Evolutionary conservation across 2,329 filamentous ascomycete genomes (phyloP).

Genomic region (Clarireedia sp.): DNA sequence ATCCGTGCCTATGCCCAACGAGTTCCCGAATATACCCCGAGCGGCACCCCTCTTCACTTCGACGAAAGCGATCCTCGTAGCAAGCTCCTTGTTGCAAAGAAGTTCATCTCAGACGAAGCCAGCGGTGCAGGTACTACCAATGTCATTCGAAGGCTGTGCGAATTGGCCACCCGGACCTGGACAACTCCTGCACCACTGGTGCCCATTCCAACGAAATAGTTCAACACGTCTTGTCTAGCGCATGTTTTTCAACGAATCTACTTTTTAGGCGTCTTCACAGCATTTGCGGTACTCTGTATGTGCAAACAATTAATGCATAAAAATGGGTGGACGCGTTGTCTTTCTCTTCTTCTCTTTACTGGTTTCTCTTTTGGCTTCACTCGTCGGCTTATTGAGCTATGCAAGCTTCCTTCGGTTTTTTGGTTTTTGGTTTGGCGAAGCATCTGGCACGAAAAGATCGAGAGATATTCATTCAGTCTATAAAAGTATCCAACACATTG

Average conservation of each 20-base stretch:
- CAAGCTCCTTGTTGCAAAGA: constrained; percentile 60
- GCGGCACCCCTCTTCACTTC: constrained; percentile 47
- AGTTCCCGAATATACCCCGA: constrained; percentile 50
- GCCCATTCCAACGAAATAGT: constrained; percentile 2
- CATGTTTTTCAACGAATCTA: constrained; percentile 2
- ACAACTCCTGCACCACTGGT: constrained; percentile 11
- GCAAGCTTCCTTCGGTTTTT: too few relatives aligned
- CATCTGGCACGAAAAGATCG: too few relatives aligned
- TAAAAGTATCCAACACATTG: too few relatives aligned
- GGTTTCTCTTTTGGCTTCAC: too few relatives aligned
- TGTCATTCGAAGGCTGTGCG: constrained; percentile 61
- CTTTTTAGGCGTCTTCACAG: constrained; percentile 6
- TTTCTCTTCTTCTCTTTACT: background rate
- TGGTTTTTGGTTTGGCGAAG: too few relatives aligned
- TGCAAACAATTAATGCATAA: constrained; percentile 7
- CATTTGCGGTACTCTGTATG: background rate
- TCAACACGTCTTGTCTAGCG: background rate
- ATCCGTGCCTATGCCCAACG: constrained; percentile 66
- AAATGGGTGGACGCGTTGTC: background rate
- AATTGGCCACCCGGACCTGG: constrained; percentile 49
- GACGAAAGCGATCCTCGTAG: constrained; percentile 61
- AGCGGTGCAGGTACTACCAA: constrained; percentile 65
- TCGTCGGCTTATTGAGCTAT: too few relatives aligned
- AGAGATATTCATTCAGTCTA: too few relatives aligned
- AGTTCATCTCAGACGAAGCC: constrained; percentile 60